Base-by-base conservation (phyloP, 495 filamentous ascomycete genomes). In the Penicillium canescens region DNA sequence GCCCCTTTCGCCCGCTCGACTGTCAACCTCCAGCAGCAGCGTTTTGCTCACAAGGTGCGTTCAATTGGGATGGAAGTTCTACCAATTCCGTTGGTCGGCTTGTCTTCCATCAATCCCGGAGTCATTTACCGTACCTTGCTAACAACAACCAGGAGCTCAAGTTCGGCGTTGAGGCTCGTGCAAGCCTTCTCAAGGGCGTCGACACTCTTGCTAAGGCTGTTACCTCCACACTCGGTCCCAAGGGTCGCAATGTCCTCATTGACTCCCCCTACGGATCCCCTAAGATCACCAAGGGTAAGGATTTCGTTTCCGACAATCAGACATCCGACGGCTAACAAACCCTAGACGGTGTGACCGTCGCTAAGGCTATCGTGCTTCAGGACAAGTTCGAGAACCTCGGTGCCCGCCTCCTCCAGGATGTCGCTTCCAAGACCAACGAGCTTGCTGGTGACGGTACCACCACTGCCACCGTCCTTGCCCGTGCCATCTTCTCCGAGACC, bases 381-480 rank as follows among this genome's bases (percentile, higher is more conserved):
- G 94, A 98, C 81, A 98, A 98, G 75, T 98, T 96, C 76, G 95
- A 98, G 79, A 98, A 98, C 80, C 89, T 98, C 61, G 94, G 94
- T 74, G 95, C 95, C 59, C 88, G 89, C 65, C 84, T 98, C 52
- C 83, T 98, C 60, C 92, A 97, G 80, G 94, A 98, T 72, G 94
- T 98, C 54, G 95, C 94, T 62, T 95, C 90, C 65, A 98, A 98
- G 86, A 98, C 94, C 59, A 98, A 98, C 81, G 94, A 98, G 78
- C 84, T 91, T 63, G 94, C 94, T 54, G 94, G 94, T 87, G 94
- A 98, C 70, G 94, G 94, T 74, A 98, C 94, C 57, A 98, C 94
- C 54, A 96, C 91, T 50, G 94, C 94, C 56, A 98, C 94, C 51
- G 92, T 96, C 64, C 89, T 98, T 45, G 95, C 92, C 62, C 91